Conservation (phyloP, 768 basidiomycete species). For the Rhizopogon sp. region DNA sequence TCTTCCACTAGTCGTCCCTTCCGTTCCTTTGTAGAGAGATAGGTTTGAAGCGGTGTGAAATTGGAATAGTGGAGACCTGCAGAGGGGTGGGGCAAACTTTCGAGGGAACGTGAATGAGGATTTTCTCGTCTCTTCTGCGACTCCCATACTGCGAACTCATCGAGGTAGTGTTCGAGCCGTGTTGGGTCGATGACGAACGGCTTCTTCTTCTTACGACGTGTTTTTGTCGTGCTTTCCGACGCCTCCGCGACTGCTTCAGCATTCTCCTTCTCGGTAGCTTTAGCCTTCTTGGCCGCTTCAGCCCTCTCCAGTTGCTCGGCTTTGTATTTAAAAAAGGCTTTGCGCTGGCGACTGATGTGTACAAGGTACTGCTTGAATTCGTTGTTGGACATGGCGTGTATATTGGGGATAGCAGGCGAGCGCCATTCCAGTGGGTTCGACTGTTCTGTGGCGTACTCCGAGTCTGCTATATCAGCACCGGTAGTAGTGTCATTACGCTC, state of each 20-base stretch:
- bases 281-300: conserved; percentile 7
- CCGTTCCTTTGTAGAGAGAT: conserved; percentile 44
- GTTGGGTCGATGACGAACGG: conserved; percentile 16
- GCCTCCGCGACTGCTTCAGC: conserved; percentile 8
- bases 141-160: conserved; percentile 34
- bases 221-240: conserved; percentile 3
- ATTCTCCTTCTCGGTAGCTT: background rate
- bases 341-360: conserved; percentile 52
- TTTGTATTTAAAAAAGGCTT: conserved; percentile 49
- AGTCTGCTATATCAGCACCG: conserved; percentile 14
- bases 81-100: conserved; percentile 58
- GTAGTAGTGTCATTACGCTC: conserved; percentile 1
- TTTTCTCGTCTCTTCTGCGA: conserved; percentile 11
- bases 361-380: conserved; percentile 57
- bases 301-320: conserved; percentile 13
- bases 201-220: conserved; percentile 3
- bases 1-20: conserved; percentile 55
- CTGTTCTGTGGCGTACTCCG: conserved; percentile 18
- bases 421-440: conserved; percentile 16
- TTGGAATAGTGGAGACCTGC: conserved; percentile 61
- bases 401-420: conserved; percentile 39
- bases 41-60: conserved; percentile 48
- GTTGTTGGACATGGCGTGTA: conserved; percentile 52
- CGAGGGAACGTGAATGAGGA: conserved; percentile 35
- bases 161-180: conserved; percentile 21